Base-by-base conservation (phyloP, 768 basidiomycete species). In the Trametes gibbosa region DNA sequence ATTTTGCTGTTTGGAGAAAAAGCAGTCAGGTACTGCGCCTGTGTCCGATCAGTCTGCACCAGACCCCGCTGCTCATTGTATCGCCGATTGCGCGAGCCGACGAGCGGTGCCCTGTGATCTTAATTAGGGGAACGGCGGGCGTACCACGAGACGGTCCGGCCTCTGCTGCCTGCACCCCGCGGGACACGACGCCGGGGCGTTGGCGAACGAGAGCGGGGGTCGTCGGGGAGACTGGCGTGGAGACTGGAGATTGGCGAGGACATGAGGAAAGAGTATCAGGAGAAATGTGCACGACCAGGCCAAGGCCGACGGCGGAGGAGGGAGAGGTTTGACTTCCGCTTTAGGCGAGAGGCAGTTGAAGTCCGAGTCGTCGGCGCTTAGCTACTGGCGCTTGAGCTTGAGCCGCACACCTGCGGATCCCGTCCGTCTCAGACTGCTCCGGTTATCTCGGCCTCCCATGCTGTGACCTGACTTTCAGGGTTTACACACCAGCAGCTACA, bases 1-100 rank as follows among this genome's bases (percentile, higher is more conserved):
- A 53, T 56, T 39, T 51, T 52, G 29, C 53, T 51, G 50, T 61
- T 61, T 61, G 23, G 45, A 56, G 60, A 43, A 48, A 39, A 61
- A 56, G 55, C 48, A 41, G 27, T 56, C 53, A 55, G 49, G 59
- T 42, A 55, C 60, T 55, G 35, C n/a, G 17, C 40, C 21, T 39
- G 24, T 47, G 24, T 47, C 60, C 55, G 60, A 61, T 61, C 60
- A 56, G 27, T 51, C 16, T 56, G 60, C 42, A 52, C 40, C 29
- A 50, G 60, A 47, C 60, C 53, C 21, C 42, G 54, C 54, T 56
- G 54, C 42, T 61, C 60, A 61, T 61, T 37, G 53, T 56, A 61
- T 56, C 60, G 43, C 55, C 54, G 54, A 61, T 55, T 56, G 50
- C 50, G 45, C 50, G 17, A n/a, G 47, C 53, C 46, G 59, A 61